Conservation (phyloP, 129 eudicot species). For the Scalesia atractyloides region DNA sequence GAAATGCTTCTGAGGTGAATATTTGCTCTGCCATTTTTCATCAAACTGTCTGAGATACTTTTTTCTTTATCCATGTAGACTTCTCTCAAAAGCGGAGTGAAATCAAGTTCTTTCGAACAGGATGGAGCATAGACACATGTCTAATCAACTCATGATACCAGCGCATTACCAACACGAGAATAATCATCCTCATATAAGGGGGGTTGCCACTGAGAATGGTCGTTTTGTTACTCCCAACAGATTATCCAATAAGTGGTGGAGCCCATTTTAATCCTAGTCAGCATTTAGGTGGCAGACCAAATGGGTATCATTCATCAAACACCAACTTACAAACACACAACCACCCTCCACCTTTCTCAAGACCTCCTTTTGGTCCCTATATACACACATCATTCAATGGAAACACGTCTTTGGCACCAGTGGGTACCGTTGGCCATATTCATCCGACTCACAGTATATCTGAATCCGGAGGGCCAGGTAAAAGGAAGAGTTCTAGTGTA, state of each 20-base stretch:
- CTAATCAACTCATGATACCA: slow-evolving; percentile 24
- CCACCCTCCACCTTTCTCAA: slow-evolving; percentile 24
- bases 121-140: slow-evolving; percentile 42
- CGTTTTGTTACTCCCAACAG: slow-evolving; percentile 26
- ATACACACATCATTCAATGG: slow-evolving; percentile 18
- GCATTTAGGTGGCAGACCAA: slow-evolving; percentile 25
- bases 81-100: background rate
- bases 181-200: slow-evolving; percentile 28
- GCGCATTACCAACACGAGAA: slow-evolving; percentile 21
- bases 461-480: slow-evolving; percentile 19
- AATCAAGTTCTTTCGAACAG: slow-evolving; percentile 7
- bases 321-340: slow-evolving; percentile 29
- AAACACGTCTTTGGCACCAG: slow-evolving; percentile 27
- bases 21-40: slow-evolving; percentile 5
- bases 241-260: slow-evolving; percentile 25
- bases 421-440: slow-evolving; percentile 11
- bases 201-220: slow-evolving; percentile 25
- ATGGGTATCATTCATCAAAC: slow-evolving; percentile 23
- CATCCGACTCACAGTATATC: slow-evolving; percentile 21
- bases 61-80: slow-evolving; percentile 20
- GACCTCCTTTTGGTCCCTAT: slow-evolving; percentile 29
- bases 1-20: background rate
- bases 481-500: slow-evolving; percentile 31
- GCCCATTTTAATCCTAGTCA: slow-evolving; percentile 20
- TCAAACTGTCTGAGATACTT: slow-evolving; percentile 10